phyloP scores from a whole-genome alignment of 1,139 yeast species.

The Debaryomyces robertsiae region DNA sequence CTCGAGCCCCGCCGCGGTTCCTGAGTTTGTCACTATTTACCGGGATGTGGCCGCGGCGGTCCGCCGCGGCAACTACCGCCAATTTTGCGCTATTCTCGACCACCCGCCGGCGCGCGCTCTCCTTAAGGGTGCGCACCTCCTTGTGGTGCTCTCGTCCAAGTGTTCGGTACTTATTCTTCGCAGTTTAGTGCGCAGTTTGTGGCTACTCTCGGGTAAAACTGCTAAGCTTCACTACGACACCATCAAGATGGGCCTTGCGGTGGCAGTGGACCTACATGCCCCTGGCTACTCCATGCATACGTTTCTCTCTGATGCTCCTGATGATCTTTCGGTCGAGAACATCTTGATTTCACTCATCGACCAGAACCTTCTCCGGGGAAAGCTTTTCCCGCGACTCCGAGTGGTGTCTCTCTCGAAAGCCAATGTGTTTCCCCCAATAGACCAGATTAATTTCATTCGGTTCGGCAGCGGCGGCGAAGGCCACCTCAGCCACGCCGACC shows the following conservation, averaged over 20 bases:
- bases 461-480: conserved; percentile 25
- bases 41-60: conserved; percentile 35
- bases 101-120: conserved; percentile 29
- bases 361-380: conserved; percentile 56
- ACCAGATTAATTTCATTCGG: conserved; percentile 32
- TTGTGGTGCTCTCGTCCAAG: conserved; percentile 31
- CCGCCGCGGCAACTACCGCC: conserved; percentile 42
- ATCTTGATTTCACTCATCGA: conserved; percentile 52
- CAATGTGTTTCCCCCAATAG: conserved; percentile 52
- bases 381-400: conserved; percentile 46
- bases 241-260: conserved; percentile 25
- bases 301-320: conserved; percentile 16
- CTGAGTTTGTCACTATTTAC: conserved; percentile 40
- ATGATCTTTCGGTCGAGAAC: conserved; percentile 46
- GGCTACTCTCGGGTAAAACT: conserved; percentile 33
- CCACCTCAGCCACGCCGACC: conserved; percentile 15
- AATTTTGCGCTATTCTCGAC: conserved; percentile 32
- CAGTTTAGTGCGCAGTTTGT: conserved; percentile 42
- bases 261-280: conserved; percentile 2
- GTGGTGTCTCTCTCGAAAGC: conserved; percentile 52
- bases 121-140: conserved; percentile 37
- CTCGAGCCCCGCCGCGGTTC: conserved; percentile 17
- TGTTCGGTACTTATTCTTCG: conserved; percentile 47
- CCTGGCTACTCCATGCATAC: conserved; percentile 7
- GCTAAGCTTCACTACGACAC: conserved; percentile 33